Conservation (phyloP, 2,329 filamentous ascomycete species). For the Piedraia hortae region DNA sequence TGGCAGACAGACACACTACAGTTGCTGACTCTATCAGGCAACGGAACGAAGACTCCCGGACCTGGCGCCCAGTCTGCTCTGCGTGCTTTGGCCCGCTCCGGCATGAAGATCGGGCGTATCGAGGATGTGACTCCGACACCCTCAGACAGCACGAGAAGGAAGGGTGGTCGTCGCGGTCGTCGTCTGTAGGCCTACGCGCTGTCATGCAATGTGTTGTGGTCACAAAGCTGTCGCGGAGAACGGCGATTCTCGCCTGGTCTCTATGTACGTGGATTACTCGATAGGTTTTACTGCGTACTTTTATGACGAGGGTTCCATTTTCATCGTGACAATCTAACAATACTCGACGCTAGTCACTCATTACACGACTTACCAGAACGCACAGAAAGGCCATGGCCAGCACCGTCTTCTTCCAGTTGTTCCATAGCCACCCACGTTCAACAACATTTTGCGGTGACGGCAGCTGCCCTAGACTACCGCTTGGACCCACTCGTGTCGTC, state of each 20-base stretch:
- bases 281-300: too few relatives aligned
- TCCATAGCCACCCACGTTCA: conserved; percentile 57
- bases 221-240: conserved; percentile 12
- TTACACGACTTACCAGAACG: conserved; percentile 49
- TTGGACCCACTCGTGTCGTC: too few relatives aligned
- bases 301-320: too few relatives aligned
- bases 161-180: conserved; percentile 99
- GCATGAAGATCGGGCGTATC: conserved; percentile 99
- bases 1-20: neutral
- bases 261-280: conserved; percentile 4
- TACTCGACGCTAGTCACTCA: conserved; percentile 13
- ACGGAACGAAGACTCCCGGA: conserved; percentile 98
- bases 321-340: too few relatives aligned
- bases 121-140: conserved; percentile 98
- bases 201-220: conserved; percentile 1
- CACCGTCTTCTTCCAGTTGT: conserved; percentile 50
- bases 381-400: conserved; percentile 51
- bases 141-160: conserved; percentile 96
- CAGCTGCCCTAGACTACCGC: too few relatives aligned
- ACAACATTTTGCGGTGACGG: too few relatives aligned
- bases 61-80: conserved; percentile 97
- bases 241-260: conserved; percentile 14
- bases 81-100: conserved; percentile 91
- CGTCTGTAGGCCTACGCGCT: conserved; percentile 41
- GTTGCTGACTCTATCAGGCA: conserved; percentile 29